These are phyloP conservation scores for Bolboschoenoplectus hybrid DNA, from an alignment of 202 grass and related monocot species.

Conservation along the genomic window DNA sequence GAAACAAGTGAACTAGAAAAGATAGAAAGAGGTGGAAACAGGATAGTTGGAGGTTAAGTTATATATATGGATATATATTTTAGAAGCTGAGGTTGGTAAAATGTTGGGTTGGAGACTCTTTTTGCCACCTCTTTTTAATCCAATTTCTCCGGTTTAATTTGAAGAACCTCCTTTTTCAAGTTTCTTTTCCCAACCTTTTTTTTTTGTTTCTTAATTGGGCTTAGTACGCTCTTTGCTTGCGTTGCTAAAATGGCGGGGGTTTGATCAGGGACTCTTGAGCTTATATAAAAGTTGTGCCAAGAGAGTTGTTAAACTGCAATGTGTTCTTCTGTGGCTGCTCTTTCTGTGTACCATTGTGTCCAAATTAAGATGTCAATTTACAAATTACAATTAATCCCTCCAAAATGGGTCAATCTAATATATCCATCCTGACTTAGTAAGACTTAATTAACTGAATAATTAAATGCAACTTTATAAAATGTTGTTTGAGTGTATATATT, in stretches of 20 bases:
- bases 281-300: constrained; percentile 38
- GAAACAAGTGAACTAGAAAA: constrained; percentile 45
- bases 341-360: neutral
- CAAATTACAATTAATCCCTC: neutral
- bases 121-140: constrained; percentile 14
- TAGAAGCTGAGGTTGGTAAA: constrained; percentile 38
- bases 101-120: constrained; percentile 44
- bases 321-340: neutral
- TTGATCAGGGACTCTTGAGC: constrained; percentile 11
- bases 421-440: neutral
- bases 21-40: constrained; percentile 35
- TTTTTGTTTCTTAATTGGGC: neutral
- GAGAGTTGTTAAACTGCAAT: constrained; percentile 18
- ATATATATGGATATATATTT: constrained; percentile 25
- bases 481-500: too few species aligned
- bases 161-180: neutral
- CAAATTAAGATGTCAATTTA: constrained; percentile 24
- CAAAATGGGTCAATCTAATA: neutral
- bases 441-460: too few species aligned
- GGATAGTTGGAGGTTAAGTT: constrained; percentile 39
- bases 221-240: constrained; percentile 31
- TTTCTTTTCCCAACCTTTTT: neutral
- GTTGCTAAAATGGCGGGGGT: constrained; percentile 30
- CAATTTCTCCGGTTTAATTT: neutral
- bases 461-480: too few species aligned